Percentiles rank a stretch among this genome's conserved stretches.
Conservation (phyloP, 345 rosid species). For the Salix exigua region DNA sequence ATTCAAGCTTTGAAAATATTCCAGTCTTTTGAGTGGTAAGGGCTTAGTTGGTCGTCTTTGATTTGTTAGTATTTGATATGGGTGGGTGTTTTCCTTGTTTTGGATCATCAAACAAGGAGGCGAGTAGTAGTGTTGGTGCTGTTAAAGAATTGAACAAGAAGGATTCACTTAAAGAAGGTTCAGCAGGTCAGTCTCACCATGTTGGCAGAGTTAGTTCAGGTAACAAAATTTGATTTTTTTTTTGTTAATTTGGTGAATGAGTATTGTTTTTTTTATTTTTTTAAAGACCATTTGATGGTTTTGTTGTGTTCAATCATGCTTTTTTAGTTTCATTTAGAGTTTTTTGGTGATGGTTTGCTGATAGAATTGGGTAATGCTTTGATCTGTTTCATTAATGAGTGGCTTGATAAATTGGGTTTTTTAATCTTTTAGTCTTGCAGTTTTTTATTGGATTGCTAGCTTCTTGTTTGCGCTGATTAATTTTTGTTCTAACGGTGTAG, state of each 20-base stretch:
- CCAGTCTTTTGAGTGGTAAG: slow-evolving; percentile 6
- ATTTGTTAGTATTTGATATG: slow-evolving; percentile 59
- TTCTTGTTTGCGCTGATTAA: slow-evolving; percentile 4
- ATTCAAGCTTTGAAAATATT: not conserved
- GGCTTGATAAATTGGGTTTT: slow-evolving; percentile 14
- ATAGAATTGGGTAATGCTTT: slow-evolving; percentile 15
- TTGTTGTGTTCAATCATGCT: slow-evolving; percentile 34
- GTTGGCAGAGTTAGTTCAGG: slow-evolving; percentile 62
- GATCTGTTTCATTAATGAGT: slow-evolving; percentile 36
- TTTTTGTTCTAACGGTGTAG: slow-evolving; percentile 5
- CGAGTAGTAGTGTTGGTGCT: slow-evolving; percentile 27
- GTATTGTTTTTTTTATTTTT: not conserved
- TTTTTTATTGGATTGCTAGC: slow-evolving; percentile 16
- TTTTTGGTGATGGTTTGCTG: slow-evolving; percentile 24
- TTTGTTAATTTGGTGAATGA: not conserved
- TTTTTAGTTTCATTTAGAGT: slow-evolving; percentile 23
- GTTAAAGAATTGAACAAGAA: slow-evolving; percentile 70
- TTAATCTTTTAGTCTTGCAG: slow-evolving; percentile 2
- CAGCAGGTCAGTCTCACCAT: slow-evolving; percentile 70
- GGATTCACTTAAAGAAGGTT: slow-evolving; percentile 69
- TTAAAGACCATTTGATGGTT: slow-evolving; percentile 15
- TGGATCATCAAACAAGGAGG: slow-evolving; percentile 78
- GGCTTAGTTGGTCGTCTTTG: slow-evolving; percentile 35
- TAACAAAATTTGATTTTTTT: slow-evolving; percentile 17
- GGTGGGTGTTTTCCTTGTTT: slow-evolving; percentile 98